Evolutionary conservation across 1,139 yeast genomes (phyloP).

Genomic region (Yamadazyma diospyri): DNA sequence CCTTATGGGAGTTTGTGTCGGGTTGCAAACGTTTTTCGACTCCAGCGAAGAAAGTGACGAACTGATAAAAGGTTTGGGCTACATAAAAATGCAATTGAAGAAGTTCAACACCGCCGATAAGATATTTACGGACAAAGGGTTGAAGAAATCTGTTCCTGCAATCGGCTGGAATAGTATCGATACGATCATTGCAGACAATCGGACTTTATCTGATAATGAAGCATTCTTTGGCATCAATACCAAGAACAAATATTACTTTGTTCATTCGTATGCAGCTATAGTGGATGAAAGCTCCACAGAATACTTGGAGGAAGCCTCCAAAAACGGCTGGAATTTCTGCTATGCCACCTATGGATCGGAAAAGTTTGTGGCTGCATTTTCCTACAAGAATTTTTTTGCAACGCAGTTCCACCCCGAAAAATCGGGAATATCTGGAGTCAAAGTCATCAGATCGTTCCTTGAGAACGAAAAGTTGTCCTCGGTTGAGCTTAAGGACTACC

Average conservation of each 20-base stretch:
- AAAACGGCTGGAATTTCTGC: conserved; percentile 76
- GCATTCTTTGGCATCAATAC: conserved; percentile 32
- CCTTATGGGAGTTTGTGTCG: conserved; percentile 96
- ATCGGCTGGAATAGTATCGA: conserved; percentile 82
- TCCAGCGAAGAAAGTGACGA: conserved; percentile 72
- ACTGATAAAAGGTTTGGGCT: conserved; percentile 49
- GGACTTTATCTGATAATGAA: conserved; percentile 8
- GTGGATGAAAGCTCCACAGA: conserved; percentile 33
- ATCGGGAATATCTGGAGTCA: conserved; percentile 85
- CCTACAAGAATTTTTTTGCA: conserved; percentile 77
- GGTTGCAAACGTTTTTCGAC: conserved; percentile 76
- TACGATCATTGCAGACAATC: conserved; percentile 10
- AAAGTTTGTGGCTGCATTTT: conserved; percentile 77
- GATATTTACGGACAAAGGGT: conserved; percentile 17
- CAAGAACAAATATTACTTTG: conserved; percentile 78
- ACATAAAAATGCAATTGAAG: conserved; percentile 48
- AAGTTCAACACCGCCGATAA: conserved; percentile 55
- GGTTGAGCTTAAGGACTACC: conserved; percentile 18
- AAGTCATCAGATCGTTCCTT: conserved; percentile 69
- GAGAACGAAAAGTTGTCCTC: conserved; percentile 39
- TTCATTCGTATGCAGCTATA: conserved; percentile 87
- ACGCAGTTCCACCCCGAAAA: conserved; percentile 98
- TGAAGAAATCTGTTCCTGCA: conserved; percentile 79
- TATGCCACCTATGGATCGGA: conserved; percentile 74
- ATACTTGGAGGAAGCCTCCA: conserved; percentile 26